Conservation (phyloP, 2,329 filamentous ascomycete genomes). For the Cryoendolithus antarcticus region DNA sequence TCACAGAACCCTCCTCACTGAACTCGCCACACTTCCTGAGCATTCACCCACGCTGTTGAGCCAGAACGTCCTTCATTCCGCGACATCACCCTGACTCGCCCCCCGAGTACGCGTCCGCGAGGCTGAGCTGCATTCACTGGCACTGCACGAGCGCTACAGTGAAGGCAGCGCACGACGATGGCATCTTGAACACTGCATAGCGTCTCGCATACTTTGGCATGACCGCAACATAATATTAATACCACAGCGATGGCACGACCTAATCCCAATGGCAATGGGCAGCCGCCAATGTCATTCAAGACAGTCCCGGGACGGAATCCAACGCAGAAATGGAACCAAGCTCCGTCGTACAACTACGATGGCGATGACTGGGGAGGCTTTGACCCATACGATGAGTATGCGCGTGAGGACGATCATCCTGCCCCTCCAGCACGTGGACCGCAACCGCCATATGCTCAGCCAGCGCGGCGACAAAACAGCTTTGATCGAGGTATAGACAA, state of each 20-base stretch:
- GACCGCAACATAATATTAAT: background rate
- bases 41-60: no score
- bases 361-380: constrained; percentile 83
- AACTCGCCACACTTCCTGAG: no score
- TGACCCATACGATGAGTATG: constrained; percentile 44
- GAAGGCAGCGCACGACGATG: no score
- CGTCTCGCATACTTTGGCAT: background rate
- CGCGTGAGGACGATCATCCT: constrained; percentile 35
- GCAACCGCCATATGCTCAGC: constrained; percentile 23
- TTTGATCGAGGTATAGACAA: constrained; percentile 39
- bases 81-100: no score
- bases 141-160: no score
- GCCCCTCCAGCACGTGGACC: constrained; percentile 31
- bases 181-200: no score
- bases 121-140: no score
- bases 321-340: constrained; percentile 91
- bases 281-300: constrained; percentile 51
- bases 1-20: no score
- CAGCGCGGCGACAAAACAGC: constrained; percentile 32
- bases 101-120: no score
- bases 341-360: constrained; percentile 74
- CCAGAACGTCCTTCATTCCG: no score
- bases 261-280: constrained; percentile 1
- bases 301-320: constrained; percentile 80
- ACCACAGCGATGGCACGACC: constrained; percentile 11